Evolutionary conservation across 1,284 basidiomycete genomes (phyloP).

Genomic region (Rhodotorula sp.): DNA sequence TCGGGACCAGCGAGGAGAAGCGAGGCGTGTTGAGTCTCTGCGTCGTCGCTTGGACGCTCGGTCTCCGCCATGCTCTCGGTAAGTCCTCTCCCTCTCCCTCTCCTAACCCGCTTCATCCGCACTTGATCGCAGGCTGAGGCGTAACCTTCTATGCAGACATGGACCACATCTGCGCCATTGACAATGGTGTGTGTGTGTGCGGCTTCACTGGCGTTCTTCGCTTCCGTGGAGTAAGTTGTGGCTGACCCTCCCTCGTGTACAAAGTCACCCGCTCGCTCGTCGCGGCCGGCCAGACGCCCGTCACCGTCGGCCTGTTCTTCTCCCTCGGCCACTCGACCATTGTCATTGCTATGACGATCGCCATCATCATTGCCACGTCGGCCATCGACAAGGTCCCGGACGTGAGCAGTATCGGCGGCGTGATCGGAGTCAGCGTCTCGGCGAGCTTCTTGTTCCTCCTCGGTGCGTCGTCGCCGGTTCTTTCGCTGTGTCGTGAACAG

Average conservation of each 20-base stretch:
- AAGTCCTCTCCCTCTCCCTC: constrained; percentile 16
- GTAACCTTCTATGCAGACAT: constrained; percentile 7
- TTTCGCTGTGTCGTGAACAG: too few species aligned
- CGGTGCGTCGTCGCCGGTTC: constrained; percentile 9
- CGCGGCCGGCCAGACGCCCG: constrained; percentile 40
- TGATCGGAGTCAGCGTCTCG: constrained; percentile 48
- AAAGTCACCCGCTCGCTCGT: constrained; percentile 41
- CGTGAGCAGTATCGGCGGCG: constrained; percentile 47
- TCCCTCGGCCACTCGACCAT: constrained; percentile 51
- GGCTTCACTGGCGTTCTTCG: not conserved
- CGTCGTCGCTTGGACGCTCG: constrained; percentile 50
- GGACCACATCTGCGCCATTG: constrained; percentile 43
- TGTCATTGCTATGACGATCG: constrained; percentile 48
- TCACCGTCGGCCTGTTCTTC: constrained; percentile 51
- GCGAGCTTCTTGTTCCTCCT: constrained; percentile 49
- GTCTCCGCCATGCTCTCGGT: constrained; percentile 50
- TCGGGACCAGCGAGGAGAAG: constrained; percentile 27
- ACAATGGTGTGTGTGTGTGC: constrained; percentile 24
- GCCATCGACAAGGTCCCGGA: constrained; percentile 45
- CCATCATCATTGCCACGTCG: constrained; percentile 41
- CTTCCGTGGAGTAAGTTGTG: too few species aligned
- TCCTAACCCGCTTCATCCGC: too few species aligned
- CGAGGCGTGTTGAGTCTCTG: constrained; percentile 44
- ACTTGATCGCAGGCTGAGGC: constrained; percentile 23
- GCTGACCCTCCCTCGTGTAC: not conserved